Base-by-base conservation (phyloP, 805 yeast species). In the Metschnikowia kunwiensis region DNA sequence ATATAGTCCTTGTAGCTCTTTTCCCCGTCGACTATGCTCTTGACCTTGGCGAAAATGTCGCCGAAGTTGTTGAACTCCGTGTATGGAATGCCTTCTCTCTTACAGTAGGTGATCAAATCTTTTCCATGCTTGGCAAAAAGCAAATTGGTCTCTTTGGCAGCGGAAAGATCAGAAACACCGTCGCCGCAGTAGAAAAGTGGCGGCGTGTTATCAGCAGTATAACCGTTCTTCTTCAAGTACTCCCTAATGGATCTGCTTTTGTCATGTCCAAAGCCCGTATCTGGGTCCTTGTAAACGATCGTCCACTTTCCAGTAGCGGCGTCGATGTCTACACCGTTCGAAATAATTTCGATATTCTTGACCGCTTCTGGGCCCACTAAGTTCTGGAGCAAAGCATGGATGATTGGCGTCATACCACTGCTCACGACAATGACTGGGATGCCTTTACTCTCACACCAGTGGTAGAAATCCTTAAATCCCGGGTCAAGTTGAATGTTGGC, bases 151-250 rank as follows among this genome's bases (percentile, higher is more conserved):
- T 93, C 96, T 55, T 84, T 82, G 16, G 97, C 97, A 16, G 98
- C 98, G 40, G 87, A 78, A 50, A 93, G 70, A 61, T 93, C 99
- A 30, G 94, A 82, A 21, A 93, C 96, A 46, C 99, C 99, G 60
- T 93, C 99, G 41, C 99, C 99, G 55, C 95, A 86, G 69, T 93
- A 93, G 59, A 91, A 86, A 50, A 87, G 72, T 25, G 70, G 67
- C 11, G 95, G 95, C 42, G 26, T 32, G 33, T 57, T 43, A 16
- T 53, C 58, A 55, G 36, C 49, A 37, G 52, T 30, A 42, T 60
- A 57, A 11, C 61, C 61, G 37, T 64, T 55, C 7, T 43, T 36
- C 6, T 36, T 39, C 48, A 68, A 60, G 45, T 67, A 71, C 33
- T 71, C 69, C 38, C 75, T 72, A 51, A 93, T 91, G 19, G 93